Base-by-base conservation (phyloP, 352 stramenopile genomes). In the Phytophthora tentaculata region DNA sequence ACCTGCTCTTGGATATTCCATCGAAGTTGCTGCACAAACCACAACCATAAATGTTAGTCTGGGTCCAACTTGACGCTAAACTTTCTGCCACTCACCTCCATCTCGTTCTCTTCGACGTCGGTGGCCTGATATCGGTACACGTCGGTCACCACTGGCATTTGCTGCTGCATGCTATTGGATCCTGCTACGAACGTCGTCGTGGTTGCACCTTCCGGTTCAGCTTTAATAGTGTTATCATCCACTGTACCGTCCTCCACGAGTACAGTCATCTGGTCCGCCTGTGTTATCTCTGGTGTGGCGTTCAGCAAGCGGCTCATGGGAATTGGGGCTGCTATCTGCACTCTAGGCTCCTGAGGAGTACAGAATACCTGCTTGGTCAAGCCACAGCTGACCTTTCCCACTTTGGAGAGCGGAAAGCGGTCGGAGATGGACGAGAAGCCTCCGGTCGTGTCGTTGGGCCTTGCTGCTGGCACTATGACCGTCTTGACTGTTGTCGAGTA, bases 1-100 rank as follows among this genome's bases (percentile, higher is more conserved):
- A 89, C 76, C 52, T 89, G 76, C 55, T 88, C 57, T 66, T 89
- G 84, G 14, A 92, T 78, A 37, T 86, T 78, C 81, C 81, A 91
- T 48, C 81, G 81, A 39, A 89, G 67, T 77, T 83, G 74, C 84
- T 92, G 54, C 24, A 64, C 44, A 63, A 64, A 47, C 54, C 14
- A 64, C 28, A 56, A 14, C 56, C 12, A 68, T 23, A 59, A 67
- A 32, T 55, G 19, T 6, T 23, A 48, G 35, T 16, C 29, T 37
- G 19, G 50, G 48, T 43, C 48, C 61, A 61, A 55, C 43, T 44
- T 24, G 7, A 61, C 19, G 29, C 28, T 19, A 58, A 10, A 51
- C 29, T n/a, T 19, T 8, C 28, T 37, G 32, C n/a, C 14, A 44
- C 76, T 20, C 60, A 93, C 84, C 80, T 91, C 83, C 81, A 93